Evolutionary conservation across 2,329 filamentous ascomycete genomes (phyloP).

Genomic region (Aspergillus sp.): DNA sequence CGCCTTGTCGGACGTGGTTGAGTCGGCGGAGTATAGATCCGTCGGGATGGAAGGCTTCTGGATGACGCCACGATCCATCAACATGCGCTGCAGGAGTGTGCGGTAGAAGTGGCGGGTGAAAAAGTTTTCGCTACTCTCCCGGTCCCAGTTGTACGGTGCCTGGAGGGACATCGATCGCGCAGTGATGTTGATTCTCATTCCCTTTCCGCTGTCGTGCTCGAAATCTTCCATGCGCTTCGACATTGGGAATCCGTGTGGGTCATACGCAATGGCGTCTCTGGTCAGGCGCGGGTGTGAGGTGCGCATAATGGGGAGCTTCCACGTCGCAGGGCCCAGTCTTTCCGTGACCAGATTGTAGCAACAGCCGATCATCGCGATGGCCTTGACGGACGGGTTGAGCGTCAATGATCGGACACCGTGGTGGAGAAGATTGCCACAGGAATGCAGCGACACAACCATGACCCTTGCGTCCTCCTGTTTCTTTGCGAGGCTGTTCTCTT

Average conservation of each 20-base stretch:
- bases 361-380: constrained; percentile 95
- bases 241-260: constrained; percentile 94
- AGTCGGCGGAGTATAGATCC: constrained; percentile 24
- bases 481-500: background rate
- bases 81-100: constrained; percentile 85
- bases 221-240: constrained; percentile 64
- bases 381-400: constrained; percentile 77
- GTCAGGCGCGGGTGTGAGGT: constrained; percentile 69
- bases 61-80: constrained; percentile 79
- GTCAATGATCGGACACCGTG: constrained; percentile 84
- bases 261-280: constrained; percentile 67
- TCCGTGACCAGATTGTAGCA: constrained; percentile 98
- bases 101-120: constrained; percentile 93
- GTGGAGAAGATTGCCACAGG: constrained; percentile 95
- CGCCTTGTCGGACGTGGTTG: constrained; percentile 26
- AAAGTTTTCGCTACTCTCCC: constrained; percentile 75
- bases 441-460: constrained; percentile 94
- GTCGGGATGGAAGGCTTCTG: constrained; percentile 47
- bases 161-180: constrained; percentile 98
- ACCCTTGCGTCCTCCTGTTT: constrained; percentile 39
- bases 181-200: constrained; percentile 88
- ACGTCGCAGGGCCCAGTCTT: constrained; percentile 78
- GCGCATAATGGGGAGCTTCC: constrained; percentile 76
- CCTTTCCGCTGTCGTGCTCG: constrained; percentile 53
- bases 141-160: constrained; percentile 88